Evolutionary conservation across 2,329 filamentous ascomycete genomes (phyloP), one percentile per base, ranked within the genome.

Genomic region (Pseudocercospora musae): DNA sequence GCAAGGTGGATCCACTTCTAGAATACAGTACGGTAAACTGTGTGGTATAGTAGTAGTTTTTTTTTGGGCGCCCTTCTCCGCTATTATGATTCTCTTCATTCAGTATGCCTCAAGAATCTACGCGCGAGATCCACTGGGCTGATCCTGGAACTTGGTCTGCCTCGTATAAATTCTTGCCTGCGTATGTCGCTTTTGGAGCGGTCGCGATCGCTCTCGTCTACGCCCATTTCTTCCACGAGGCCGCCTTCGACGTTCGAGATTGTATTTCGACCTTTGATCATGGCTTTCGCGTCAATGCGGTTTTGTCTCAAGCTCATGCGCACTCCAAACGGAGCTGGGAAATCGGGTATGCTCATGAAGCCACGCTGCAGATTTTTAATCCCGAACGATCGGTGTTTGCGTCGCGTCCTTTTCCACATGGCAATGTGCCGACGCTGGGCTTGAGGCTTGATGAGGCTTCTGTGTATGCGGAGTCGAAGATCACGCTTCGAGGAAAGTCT

Each of bases 271-370:
- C 65, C 7, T 72, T 73, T 62, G 66, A 72, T 57, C 71, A 69
- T 62, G 62, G 59, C 20, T 72, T 71, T 53, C 62, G 57, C 2
- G 58, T 73, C 59, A 70, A 69, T 57, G 71, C 70, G 15, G 71
- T 67, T 1, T 55, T 67, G 37, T 58, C 60, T 6, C 72, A 74
- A 58, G 75, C 74, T 27, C 66, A 73, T 52, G 57, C 65, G 9
- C 67, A 75, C 8, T 72, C 78, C 21, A 71, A 71, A 1, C 77
- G 78, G 62, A 76, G 73, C 63, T 79, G 77, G 78, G 78, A 81
- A 64, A 77, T 76, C 46, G 77, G 76, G 18, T 78, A 75, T 8
- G 75, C 77, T 2, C 71, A 74, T 21, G 72, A 80, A 70, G 78
- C 78, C 2, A 71, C 78, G 0, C 70, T 78, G 5, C 76, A 80